A percentile compares a stretch with the other conserved stretches of the same genome.
Conservation (phyloP, 495 filamentous ascomycete genomes). For the Usnea hakonensis region DNA sequence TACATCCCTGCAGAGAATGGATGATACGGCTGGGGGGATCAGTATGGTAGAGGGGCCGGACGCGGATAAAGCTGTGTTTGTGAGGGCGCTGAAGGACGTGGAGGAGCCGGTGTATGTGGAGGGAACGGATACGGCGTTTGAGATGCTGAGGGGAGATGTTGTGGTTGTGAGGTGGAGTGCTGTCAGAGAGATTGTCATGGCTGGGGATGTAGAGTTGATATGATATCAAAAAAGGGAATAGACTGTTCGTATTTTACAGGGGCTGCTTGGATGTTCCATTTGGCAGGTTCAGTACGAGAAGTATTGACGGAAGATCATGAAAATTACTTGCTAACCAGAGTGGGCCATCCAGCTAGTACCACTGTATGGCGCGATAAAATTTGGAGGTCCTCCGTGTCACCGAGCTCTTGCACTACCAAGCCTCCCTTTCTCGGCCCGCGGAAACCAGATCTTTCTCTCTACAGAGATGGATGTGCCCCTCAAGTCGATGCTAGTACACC, state of each 20-base stretch:
- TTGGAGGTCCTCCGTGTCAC: no score
- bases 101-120: constrained; percentile 51
- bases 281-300: not conserved
- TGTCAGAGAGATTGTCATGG: constrained; percentile 60
- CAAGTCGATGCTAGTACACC: not conserved
- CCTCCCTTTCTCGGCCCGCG: no score
- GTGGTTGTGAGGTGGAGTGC: constrained; percentile 82
- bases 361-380: no score
- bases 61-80: constrained; percentile 72
- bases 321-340: not conserved
- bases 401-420: no score
- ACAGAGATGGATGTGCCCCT: not conserved
- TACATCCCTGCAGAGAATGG: constrained; percentile 62
- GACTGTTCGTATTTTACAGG: not conserved
- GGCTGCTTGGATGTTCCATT: not conserved
- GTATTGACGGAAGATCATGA: not conserved
- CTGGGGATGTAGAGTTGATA: constrained; percentile 75
- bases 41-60: constrained; percentile 91
- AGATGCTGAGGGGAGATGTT: constrained; percentile 73
- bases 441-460: not conserved
- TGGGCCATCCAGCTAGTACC: not conserved
- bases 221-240: constrained; percentile 34
- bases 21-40: constrained; percentile 82
- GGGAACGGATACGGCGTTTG: constrained; percentile 46
- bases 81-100: constrained; percentile 56